Conservation (phyloP, 2,329 filamentous ascomycete genomes). For the Xylariaceae sp. region DNA sequence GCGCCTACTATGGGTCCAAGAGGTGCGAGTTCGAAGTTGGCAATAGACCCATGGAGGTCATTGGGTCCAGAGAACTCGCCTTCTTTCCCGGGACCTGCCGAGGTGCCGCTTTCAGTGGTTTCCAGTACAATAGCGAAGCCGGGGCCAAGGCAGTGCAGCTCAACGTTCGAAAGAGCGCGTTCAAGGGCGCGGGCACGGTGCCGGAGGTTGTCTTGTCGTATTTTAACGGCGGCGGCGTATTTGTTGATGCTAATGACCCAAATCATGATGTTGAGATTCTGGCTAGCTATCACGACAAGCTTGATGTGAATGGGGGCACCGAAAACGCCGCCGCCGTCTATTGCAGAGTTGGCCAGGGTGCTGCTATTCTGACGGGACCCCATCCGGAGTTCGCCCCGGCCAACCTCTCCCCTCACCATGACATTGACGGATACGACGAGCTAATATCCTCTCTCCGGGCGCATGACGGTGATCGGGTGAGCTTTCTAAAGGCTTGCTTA, state of each 20-base stretch:
- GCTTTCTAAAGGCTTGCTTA: constrained; percentile 77
- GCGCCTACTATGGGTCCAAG: constrained; percentile 81
- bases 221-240: constrained; percentile 92
- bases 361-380: constrained; percentile 74
- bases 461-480: constrained; percentile 65
- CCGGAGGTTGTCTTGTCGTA: constrained; percentile 69
- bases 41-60: constrained; percentile 73
- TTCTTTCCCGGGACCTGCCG: constrained; percentile 87
- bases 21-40: constrained; percentile 91
- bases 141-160: constrained; percentile 72
- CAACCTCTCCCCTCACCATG: constrained; percentile 67
- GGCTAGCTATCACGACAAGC: constrained; percentile 69
- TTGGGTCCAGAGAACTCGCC: constrained; percentile 76
- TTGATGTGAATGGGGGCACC: constrained; percentile 72
- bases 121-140: constrained; percentile 82
- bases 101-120: constrained; percentile 82
- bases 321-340: constrained; percentile 77
- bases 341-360: constrained; percentile 76
- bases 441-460: constrained; percentile 63
- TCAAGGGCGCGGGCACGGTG: constrained; percentile 47
- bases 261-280: constrained; percentile 70
- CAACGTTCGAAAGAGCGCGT: constrained; percentile 56
- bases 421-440: constrained; percentile 64
- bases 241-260: constrained; percentile 67
- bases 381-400: constrained; percentile 91